Evolutionary conservation across 208 protist species (phyloP).

Genomic region (Leishmania major): DNA sequence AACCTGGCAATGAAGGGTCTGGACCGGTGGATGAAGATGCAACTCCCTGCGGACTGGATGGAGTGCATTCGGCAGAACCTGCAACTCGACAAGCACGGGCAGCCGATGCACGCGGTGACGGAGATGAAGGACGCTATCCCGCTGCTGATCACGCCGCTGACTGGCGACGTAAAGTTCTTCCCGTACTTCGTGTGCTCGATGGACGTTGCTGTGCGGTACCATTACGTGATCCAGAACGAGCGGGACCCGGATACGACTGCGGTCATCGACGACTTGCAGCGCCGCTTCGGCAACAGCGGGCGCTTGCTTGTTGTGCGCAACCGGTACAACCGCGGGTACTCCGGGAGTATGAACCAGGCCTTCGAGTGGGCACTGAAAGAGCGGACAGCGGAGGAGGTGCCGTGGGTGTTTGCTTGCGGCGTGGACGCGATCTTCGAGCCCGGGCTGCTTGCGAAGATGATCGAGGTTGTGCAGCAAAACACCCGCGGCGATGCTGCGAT

Average conservation of each 20-base stretch:
- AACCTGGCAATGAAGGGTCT: not conserved
- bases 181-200: conserved; percentile 40
- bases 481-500: conserved; percentile 30
- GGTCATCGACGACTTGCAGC: conserved; percentile 33
- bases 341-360: conserved; percentile 40
- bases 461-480: conserved; percentile 16
- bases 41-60: conserved; percentile 17
- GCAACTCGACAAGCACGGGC: conserved; percentile 20
- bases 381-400: conserved; percentile 31
- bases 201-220: conserved; percentile 42
- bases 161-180: conserved; percentile 38
- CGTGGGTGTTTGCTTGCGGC: conserved; percentile 41
- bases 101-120: conserved; percentile 11
- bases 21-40: conserved; percentile 2
- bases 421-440: conserved; percentile 41
- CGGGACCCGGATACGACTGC: conserved; percentile 21
- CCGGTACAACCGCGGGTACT: conserved; percentile 42
- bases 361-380: conserved; percentile 33
- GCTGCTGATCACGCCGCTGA: conserved; percentile 46
- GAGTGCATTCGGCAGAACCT: conserved; percentile 31
- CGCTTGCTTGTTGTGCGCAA: conserved; percentile 38
- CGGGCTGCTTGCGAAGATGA: conserved; percentile 26
- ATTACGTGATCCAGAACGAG: conserved; percentile 45
- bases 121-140: conserved; percentile 35
- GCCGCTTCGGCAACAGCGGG: conserved; percentile 34